phyloP scores from a whole-genome alignment of 345 rosid genomes.

The Sonneratia alba region DNA sequence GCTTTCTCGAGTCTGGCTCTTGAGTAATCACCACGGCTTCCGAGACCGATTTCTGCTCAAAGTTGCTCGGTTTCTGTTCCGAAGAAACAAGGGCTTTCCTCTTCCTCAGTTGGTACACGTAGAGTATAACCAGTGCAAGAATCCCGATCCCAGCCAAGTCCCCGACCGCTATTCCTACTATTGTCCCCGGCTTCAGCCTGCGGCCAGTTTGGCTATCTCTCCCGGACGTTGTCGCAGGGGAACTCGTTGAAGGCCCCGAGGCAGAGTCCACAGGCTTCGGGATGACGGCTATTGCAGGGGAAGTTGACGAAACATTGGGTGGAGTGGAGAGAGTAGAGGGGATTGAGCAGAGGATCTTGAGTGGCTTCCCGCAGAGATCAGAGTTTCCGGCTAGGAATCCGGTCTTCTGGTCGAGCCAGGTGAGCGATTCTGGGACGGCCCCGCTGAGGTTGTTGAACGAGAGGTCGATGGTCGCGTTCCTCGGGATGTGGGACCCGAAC shows the following conservation, averaged over 20 bases:
- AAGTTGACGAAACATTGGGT: conserved; percentile 44
- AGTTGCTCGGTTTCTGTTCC: conserved; percentile 11
- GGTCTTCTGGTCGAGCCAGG: conserved; percentile 46
- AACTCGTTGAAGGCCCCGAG: conserved; percentile 20
- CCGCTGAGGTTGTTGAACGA: conserved; percentile 86
- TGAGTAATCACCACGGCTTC: conserved; percentile 15
- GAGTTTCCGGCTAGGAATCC: conserved; percentile 51
- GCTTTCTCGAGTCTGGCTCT: conserved; percentile 19
- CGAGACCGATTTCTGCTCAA: conserved; percentile 15
- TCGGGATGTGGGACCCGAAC: conserved; percentile 49
- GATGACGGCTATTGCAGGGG: conserved; percentile 81
- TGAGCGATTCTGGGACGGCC: conserved; percentile 48
- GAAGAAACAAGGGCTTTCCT: conserved; percentile 10
- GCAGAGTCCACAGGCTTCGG: conserved; percentile 40
- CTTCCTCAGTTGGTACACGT: conserved; percentile 56
- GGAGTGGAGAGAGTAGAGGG: conserved; percentile 72
- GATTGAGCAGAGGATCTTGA: conserved; percentile 60
- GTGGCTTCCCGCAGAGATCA: conserved; percentile 75
- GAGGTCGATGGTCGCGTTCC: conserved; percentile 53
- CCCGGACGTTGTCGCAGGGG: conserved; percentile 12
- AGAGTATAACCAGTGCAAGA: conserved; percentile 48
- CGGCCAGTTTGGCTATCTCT: conserved; percentile 17
- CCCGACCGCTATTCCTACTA: conserved; percentile 53
- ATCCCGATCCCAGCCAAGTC: conserved; percentile 55
- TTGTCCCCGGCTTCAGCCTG: conserved; percentile 59